These are phyloP conservation scores for Fallopia convolvulus DNA, from an alignment of 148 eudicot genomes.

Conservation along the genomic window DNA sequence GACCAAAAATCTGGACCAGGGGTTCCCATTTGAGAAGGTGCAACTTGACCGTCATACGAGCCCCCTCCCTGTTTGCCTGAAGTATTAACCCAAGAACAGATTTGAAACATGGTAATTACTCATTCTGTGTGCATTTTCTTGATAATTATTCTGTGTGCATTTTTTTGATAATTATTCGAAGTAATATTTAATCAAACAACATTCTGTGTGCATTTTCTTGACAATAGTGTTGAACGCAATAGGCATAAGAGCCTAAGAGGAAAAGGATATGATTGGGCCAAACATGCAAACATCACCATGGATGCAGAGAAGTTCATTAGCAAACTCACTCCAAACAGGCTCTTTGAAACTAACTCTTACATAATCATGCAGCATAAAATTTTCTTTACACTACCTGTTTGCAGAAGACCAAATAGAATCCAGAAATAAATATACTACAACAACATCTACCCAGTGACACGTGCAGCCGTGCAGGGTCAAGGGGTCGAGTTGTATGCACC, in stretches of 20 bases:
- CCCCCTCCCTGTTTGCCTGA: constrained; percentile 21
- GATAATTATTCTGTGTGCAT: too few relatives aligned
- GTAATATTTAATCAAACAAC: too few relatives aligned
- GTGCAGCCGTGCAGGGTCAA: too few relatives aligned
- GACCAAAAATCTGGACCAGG: constrained; percentile 93
- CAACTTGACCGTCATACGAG: constrained; percentile 16
- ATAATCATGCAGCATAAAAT: neutral
- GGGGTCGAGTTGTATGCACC: too few relatives aligned
- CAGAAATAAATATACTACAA: too few relatives aligned
- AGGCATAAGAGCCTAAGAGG: too few relatives aligned
- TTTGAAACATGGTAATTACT: neutral
- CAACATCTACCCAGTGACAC: too few relatives aligned
- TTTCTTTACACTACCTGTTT: neutral
- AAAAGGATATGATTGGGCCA: neutral
- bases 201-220: too few relatives aligned
- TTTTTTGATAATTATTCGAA: too few relatives aligned
- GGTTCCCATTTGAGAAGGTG: constrained; percentile 25
- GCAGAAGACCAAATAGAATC: neutral
- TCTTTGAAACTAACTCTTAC: too few relatives aligned
- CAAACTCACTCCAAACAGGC: neutral
- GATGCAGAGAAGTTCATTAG: neutral
- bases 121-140: too few relatives aligned
- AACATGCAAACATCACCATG: neutral
- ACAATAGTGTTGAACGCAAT: too few relatives aligned
- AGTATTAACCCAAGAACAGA: neutral